A percentile compares a stretch with the other conserved stretches of the same genome.
phyloP scores from a whole-genome alignment of 208 protist genomes.

The Leishmania mexicana region DNA sequence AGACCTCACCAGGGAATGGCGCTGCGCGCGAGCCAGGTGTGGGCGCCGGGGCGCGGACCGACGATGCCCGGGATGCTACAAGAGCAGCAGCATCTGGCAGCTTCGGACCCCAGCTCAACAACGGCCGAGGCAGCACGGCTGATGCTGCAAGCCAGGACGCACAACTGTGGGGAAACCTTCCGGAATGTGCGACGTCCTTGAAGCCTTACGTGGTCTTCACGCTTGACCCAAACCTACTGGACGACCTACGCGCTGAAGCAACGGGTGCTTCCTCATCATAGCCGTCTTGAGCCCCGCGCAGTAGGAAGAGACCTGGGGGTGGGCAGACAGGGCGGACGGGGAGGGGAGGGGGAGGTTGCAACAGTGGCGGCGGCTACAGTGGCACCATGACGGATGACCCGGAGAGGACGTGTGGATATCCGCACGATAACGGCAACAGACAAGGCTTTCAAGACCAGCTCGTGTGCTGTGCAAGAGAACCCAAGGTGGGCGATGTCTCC shows the following conservation, averaged over 20 bases:
- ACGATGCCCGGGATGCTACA: not conserved
- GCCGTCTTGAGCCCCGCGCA: not conserved
- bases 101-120: not conserved
- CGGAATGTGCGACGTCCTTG: constrained; percentile 37
- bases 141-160: not conserved
- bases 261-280: not conserved
- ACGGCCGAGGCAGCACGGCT: not conserved
- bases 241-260: constrained; percentile 23
- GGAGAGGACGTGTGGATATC: no score
- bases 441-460: no score
- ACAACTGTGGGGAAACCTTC: constrained; percentile 7
- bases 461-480: no score
- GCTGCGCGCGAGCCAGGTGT: not conserved
- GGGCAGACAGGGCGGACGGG: not conserved
- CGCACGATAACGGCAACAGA: no score
- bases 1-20: not conserved
- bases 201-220: constrained; percentile 60
- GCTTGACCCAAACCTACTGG: constrained; percentile 42
- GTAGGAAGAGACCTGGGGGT: not conserved
- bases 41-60: not conserved
- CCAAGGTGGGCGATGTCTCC: no score
- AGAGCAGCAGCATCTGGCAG: not conserved
- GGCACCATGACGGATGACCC: no score
- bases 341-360: no score
- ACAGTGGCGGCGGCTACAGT: no score